These are phyloP conservation scores for Danielozyma ontarioensis DNA, from an alignment of 805 yeast species.

Conservation along the genomic window DNA sequence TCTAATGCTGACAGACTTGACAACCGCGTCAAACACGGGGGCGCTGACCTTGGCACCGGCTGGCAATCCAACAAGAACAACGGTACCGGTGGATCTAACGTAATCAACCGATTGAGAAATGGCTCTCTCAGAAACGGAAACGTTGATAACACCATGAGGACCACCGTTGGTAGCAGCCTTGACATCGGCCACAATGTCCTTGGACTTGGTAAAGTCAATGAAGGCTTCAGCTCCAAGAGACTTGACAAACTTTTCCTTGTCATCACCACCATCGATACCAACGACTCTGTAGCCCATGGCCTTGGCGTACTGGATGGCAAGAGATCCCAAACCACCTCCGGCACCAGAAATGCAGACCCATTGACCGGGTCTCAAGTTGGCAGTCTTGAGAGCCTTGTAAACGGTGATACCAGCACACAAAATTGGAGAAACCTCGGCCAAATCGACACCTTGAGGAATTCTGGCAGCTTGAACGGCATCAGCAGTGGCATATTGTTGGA, in stretches of 20 bases:
- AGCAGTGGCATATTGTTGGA: conserved; percentile 64
- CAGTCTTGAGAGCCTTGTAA: conserved; percentile 62
- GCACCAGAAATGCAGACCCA: conserved; percentile 78
- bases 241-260: conserved; percentile 44
- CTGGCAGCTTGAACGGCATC: conserved; percentile 60
- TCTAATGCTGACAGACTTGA: conserved; percentile 31
- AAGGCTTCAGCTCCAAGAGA: conserved; percentile 59
- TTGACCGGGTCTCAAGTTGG: conserved; percentile 56
- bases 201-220: conserved; percentile 52
- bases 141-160: conserved; percentile 46
- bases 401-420: conserved; percentile 67
- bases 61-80: conserved; percentile 42
- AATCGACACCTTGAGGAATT: conserved; percentile 51
- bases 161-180: conserved; percentile 53
- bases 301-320: conserved; percentile 70
- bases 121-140: conserved; percentile 50
- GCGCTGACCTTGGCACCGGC: conserved; percentile 39
- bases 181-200: conserved; percentile 45
- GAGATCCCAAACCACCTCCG: conserved; percentile 75
- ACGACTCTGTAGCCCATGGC: conserved; percentile 69
- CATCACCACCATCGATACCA: conserved; percentile 73
- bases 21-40: conserved; percentile 37
- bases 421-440: conserved; percentile 55
- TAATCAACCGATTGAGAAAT: conserved; percentile 40
- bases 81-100: conserved; percentile 38